A percentile compares a stretch with the other conserved stretches of the same genome.
These are phyloP conservation scores for Dioscorea cayenensis DNA, from an alignment of 116 monocot genomes.

Conservation along the genomic window DNA sequence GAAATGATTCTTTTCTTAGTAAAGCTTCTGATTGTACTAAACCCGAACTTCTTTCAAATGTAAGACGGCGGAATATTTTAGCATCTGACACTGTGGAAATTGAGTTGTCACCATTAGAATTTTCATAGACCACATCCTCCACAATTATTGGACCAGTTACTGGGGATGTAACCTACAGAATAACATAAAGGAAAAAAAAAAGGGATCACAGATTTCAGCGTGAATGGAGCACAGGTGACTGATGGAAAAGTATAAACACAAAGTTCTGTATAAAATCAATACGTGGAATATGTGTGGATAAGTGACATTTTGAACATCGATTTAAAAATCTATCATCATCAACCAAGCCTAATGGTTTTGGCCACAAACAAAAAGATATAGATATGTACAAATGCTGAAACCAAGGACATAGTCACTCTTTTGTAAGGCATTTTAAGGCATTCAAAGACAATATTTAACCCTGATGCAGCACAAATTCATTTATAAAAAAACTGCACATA, in stretches of 20 bases:
- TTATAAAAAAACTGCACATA: neutral
- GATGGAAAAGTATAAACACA: neutral
- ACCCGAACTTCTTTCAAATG: slow-evolving; percentile 79
- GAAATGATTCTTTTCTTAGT: slow-evolving; percentile 22
- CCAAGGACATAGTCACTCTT: neutral
- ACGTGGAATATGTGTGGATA: neutral
- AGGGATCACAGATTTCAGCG: neutral
- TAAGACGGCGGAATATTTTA: slow-evolving; percentile 68
- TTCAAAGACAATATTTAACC: neutral
- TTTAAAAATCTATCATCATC: neutral
- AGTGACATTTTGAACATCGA: neutral
- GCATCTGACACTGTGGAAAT: slow-evolving; percentile 11
- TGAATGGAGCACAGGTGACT: neutral
- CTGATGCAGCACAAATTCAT: neutral
- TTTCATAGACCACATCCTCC: slow-evolving; percentile 88
- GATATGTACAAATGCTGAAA: neutral
- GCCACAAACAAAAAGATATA: too few relatives aligned
- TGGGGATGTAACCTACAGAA: slow-evolving; percentile 59
- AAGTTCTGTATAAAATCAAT: neutral
- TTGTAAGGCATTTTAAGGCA: neutral
- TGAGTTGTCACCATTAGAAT: slow-evolving; percentile 19
- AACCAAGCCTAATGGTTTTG: neutral
- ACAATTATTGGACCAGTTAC: slow-evolving; percentile 77
- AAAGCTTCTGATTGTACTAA: slow-evolving; percentile 92
- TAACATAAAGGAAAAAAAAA: slow-evolving; percentile 3